Evolutionary conservation across 2,329 filamentous ascomycete species (phyloP).

Genomic region (Cytospora leucostoma): DNA sequence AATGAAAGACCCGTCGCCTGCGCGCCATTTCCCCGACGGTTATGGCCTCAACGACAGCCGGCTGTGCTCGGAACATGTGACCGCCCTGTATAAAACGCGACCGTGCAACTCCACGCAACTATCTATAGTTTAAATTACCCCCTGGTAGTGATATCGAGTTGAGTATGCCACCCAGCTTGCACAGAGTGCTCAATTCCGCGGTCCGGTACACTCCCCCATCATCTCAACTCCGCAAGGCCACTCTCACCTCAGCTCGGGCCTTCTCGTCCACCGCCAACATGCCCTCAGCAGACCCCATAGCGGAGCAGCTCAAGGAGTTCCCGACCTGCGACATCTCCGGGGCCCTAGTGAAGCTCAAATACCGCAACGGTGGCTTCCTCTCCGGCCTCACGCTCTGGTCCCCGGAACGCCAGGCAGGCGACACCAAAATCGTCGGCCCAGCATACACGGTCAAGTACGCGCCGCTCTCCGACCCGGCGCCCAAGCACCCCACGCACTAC

Average conservation of each 20-base stretch:
- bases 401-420: constrained; percentile 50
- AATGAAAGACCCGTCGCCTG: background rate
- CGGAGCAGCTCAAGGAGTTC: constrained; percentile 38
- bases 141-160: background rate
- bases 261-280: constrained; percentile 6
- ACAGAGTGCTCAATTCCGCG: background rate
- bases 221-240: background rate
- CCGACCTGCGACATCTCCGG: constrained; percentile 54
- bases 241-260: background rate
- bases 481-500: constrained; percentile 51
- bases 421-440: constrained; percentile 55
- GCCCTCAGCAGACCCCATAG: constrained; percentile 33
- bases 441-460: constrained; percentile 58
- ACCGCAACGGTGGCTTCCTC: constrained; percentile 54
- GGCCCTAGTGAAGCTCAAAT: constrained; percentile 51
- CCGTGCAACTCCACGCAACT: background rate
- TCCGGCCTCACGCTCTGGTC: constrained; percentile 57
- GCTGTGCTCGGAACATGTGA: background rate
- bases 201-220: background rate
- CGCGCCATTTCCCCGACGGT: background rate
- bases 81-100: background rate
- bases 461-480: constrained; percentile 46
- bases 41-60: background rate
- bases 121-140: background rate
- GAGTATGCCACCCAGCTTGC: background rate